phyloP scores from a whole-genome alignment of 2,329 filamentous ascomycete genomes.

The Amesomyces nigricolor region DNA sequence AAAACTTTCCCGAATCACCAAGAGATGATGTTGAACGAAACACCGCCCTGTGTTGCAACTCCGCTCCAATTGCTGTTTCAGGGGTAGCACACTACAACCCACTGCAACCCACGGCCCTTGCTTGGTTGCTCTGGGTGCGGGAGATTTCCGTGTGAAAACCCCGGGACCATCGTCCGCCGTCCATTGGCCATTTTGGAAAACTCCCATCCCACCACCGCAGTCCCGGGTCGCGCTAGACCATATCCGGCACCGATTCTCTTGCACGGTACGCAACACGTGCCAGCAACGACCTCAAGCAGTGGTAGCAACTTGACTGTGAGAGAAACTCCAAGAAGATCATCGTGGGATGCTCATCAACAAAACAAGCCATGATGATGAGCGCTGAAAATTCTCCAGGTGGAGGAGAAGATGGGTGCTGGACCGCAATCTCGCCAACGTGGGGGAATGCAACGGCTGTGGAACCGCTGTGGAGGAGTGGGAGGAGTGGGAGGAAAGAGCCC shows the following conservation, averaged over 20 bases:
- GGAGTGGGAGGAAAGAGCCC: not conserved
- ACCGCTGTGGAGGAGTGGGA: not conserved
- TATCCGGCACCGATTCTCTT: conserved; percentile 2
- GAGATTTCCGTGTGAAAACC: conserved; percentile 10
- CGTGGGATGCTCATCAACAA: no score
- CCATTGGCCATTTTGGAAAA: conserved; percentile 3
- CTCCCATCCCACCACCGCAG: not conserved
- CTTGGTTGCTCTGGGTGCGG: conserved; percentile 12
- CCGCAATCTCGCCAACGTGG: conserved; percentile 7
- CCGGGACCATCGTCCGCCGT: conserved; percentile 2
- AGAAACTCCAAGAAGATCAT: not conserved
- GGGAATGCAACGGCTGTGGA: conserved; percentile 8
- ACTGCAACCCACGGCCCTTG: not conserved
- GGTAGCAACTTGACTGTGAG: not conserved
- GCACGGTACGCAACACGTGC: conserved; percentile 2
- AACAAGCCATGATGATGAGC: no score
- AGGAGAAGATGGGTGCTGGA: not conserved
- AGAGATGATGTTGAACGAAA: no score
- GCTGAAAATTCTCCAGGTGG: no score
- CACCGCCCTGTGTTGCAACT: no score
- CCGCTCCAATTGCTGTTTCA: not conserved
- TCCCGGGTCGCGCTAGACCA: not conserved
- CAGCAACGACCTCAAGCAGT: not conserved
- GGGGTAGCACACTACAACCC: not conserved
- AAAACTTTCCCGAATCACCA: no score